A percentile compares a stretch with the other conserved stretches of the same genome.
Conservation (phyloP, 495 filamentous ascomycete genomes). For the Aspergillus avenaceus region DNA sequence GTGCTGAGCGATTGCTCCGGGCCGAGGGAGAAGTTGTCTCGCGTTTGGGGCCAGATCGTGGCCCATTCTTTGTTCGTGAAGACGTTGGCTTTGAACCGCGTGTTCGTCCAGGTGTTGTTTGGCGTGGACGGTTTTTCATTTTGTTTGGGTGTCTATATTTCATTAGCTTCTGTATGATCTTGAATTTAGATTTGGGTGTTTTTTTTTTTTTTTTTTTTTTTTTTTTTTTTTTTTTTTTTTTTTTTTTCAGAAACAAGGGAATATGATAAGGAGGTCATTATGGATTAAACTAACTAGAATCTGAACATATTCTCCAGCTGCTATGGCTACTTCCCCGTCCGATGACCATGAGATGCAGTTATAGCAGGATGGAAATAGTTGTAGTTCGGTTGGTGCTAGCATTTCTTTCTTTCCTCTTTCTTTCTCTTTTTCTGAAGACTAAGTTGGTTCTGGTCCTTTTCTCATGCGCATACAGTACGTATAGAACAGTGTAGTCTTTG, state of each 20-base stretch:
- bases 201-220: no score
- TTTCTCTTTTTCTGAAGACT: no score
- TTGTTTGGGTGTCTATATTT: conserved; percentile 24
- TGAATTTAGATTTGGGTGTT: no score
- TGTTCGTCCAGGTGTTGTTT: conserved; percentile 30
- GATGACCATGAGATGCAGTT: conserved; percentile 58
- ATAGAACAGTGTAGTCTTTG: no score
- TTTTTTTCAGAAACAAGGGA: no score
- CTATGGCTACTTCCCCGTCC: conserved; percentile 59
- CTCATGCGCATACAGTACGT: no score
- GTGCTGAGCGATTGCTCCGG: conserved; percentile 57
- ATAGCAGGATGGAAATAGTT: conserved; percentile 37
- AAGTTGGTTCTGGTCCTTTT: no score
- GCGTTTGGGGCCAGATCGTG: conserved; percentile 37
- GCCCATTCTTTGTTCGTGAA: conserved; percentile 55
- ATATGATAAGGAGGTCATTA: not conserved
- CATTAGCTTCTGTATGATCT: conserved; percentile 1
- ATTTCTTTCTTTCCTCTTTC: no score
- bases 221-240: no score
- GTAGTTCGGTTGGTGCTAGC: conserved; percentile 31
- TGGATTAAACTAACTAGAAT: conserved; percentile 39
- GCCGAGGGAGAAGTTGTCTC: conserved; percentile 53
- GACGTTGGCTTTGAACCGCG: conserved; percentile 44
- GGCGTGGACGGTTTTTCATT: no score
- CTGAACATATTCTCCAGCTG: conserved; percentile 54